phyloP scores from a whole-genome alignment of 2,329 filamentous ascomycete genomes.

The Drechmeria coniospora region DNA sequence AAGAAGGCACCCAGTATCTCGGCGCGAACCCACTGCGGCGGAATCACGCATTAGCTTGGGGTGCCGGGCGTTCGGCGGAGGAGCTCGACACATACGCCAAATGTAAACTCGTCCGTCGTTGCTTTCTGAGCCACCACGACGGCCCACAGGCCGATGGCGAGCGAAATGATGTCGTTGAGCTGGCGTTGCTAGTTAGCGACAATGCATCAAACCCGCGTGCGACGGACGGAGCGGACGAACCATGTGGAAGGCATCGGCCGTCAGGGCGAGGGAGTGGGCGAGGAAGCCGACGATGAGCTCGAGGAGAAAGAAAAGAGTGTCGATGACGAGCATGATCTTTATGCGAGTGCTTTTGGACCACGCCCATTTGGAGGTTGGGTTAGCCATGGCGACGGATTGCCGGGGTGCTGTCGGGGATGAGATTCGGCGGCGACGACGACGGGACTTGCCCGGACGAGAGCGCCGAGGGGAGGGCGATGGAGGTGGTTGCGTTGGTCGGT shows the following conservation, averaged over 20 bases:
- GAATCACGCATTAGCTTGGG: slow-evolving; percentile 9
- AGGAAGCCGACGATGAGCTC: slow-evolving; percentile 76
- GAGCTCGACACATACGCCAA: slow-evolving; percentile 49
- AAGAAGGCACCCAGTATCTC: slow-evolving; percentile 93
- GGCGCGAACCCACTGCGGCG: slow-evolving; percentile 72
- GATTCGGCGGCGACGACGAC: background rate
- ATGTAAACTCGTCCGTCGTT: slow-evolving; percentile 84
- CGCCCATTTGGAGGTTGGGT: slow-evolving; percentile 45
- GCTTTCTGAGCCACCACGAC: slow-evolving; percentile 76
- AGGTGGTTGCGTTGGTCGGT: too few species aligned
- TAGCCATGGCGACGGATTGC: slow-evolving; percentile 12
- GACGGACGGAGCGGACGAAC: slow-evolving; percentile 28
- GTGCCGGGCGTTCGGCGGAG: background rate
- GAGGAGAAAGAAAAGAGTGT: slow-evolving; percentile 76
- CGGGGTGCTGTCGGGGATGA: slow-evolving; percentile 1
- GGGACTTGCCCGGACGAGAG: too few species aligned
- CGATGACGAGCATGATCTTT: slow-evolving; percentile 80
- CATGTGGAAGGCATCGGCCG: slow-evolving; percentile 98
- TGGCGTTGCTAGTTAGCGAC: slow-evolving; percentile 16
- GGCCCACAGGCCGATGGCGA: slow-evolving; percentile 87
- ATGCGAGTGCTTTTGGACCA: slow-evolving; percentile 91
- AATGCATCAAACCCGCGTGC: background rate
- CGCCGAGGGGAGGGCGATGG: too few species aligned
- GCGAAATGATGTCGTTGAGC: slow-evolving; percentile 94
- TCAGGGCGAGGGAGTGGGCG: slow-evolving; percentile 81